phyloP scores from a whole-genome alignment of 2,329 filamentous ascomycete genomes.

The Amauroascus verrucosus region DNA sequence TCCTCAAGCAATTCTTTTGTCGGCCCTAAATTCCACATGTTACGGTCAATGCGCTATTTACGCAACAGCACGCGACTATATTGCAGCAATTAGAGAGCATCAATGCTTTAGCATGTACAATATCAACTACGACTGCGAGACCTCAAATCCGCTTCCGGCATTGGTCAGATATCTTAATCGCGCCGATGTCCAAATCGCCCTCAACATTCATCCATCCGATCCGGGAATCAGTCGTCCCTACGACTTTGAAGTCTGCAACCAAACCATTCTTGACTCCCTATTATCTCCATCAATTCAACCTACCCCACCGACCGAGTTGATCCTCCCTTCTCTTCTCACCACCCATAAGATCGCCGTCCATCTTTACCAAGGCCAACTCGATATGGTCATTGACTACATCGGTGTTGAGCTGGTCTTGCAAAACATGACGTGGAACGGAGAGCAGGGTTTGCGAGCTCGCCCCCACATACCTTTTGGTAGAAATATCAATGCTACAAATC shows the following conservation, averaged over 20 bases:
- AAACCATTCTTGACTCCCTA: slow-evolving; percentile 23
- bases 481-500: not conserved
- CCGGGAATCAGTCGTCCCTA: not conserved
- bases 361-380: slow-evolving; percentile 30
- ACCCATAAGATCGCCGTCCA: slow-evolving; percentile 27
- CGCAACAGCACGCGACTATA: slow-evolving; percentile 27
- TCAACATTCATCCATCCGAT: slow-evolving; percentile 20
- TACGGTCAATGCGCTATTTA: slow-evolving; percentile 30
- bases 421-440: slow-evolving; percentile 35
- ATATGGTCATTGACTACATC: slow-evolving; percentile 32
- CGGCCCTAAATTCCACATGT: slow-evolving; percentile 29
- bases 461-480: slow-evolving; percentile 20
- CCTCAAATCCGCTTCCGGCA: slow-evolving; percentile 19
- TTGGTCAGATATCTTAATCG: slow-evolving; percentile 28
- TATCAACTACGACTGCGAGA: slow-evolving; percentile 26
- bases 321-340: slow-evolving; percentile 27
- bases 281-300: slow-evolving; percentile 18
- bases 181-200: slow-evolving; percentile 25
- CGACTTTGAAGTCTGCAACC: slow-evolving; percentile 25
- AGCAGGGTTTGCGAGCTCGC: slow-evolving; percentile 27
- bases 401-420: slow-evolving; percentile 30
- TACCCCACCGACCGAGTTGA: slow-evolving; percentile 24
- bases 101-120: slow-evolving; percentile 29
- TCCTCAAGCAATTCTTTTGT: slow-evolving; percentile 20
- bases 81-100: slow-evolving; percentile 17